Base-by-base conservation (phyloP, 805 yeast species). In the Candida xiaguanensis region DNA sequence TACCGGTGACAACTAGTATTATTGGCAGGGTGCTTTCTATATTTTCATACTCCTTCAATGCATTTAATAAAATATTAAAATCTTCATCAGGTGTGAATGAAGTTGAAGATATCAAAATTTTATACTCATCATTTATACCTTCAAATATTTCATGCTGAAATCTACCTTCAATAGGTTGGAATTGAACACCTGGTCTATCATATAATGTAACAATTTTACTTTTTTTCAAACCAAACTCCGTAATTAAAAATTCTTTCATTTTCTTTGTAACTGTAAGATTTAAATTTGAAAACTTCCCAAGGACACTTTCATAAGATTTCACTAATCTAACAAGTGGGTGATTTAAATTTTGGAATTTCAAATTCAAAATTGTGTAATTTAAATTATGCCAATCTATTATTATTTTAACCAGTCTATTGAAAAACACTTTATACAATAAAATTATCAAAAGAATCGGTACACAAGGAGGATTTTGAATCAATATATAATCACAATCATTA, bases 21-120 rank as follows among this genome's bases (percentile, higher is more conserved):
- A 90, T 53, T 3, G 70, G 73, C 1, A 81, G 80, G 5, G 43
- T 36, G 46, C 85, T 80, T 14, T 61, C 46, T 13, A 8, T 28
- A 8, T 48, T 44, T 36, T 85, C 90, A 47, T 87, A 82, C 16
- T 61, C 47, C 37, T 73, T 72, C 39, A 93, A 65, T 0, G 95
- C 88, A 8, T 80, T 77, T 13, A 91, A 63, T 13, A 93, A 62
- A 26, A 85, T 61, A 17, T 65, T 65, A 40, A 93, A 78, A 56
- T 93, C 95, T 59, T 93, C 99, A 59, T 93, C 99, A 1, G 95
- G 93, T 0, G 99, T 91, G 57, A 89, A 93, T 1, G 96, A 88
- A 0, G 99, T 91, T 0, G 97, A 83, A 0, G 91, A 82, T 3
- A 91, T 78, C 11, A 93, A 49, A n/a, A 91, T 67, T 47, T 79